Evolutionary conservation across 2,329 filamentous ascomycete species (phyloP), one percentile per base, ranked within the genome.

Genomic region (Massarina eburnea): DNA sequence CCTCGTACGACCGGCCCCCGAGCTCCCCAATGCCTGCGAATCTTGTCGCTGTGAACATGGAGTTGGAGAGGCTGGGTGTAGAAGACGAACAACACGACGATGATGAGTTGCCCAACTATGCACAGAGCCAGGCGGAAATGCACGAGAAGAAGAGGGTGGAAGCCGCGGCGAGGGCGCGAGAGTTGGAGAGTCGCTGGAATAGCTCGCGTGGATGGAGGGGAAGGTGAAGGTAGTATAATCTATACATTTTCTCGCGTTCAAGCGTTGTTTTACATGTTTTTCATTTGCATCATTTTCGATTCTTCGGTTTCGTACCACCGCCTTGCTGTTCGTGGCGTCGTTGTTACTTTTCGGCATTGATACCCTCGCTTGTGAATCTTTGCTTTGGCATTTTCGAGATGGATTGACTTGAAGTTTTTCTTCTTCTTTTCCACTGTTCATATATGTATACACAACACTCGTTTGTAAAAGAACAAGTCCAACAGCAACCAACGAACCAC

Each of bases 71-170:
- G 33, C 36, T 68, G 7, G 62, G 61, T 2, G 34, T 68, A 7
- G 57, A 64, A 3, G 64, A 65, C 5, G 67, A 68, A 17, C 61
- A 65, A 12, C 53, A 51, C n/a, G 55, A 61, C 3, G 65, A 67
- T 33, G 72, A 71, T 10, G 70, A 77, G 48, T 49, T 77, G 12
- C 75, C 75, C 0, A 67, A 76, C 49, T 77, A 77, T 48, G 73
- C 72, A 20, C 66, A 73, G 45, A 76, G 73, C 46, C 75, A 77
- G 55, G 72, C 72, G 10, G 71, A 76, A 48, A 74, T 73, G 54
- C 67, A 68, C 21, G 67, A 62, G 8, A 59, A 49, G 35, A 71
- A 66, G 43, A 58, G 73, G 24, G 54, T 54, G 10, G 73, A 72
- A 49, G 74, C 74, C n/a, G 62, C 70, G 10, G 63, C 68, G 26